Percentiles rank a stretch among this genome's conserved stretches.
Evolutionary conservation across 2,329 filamentous ascomycete species (phyloP).

Genomic region (Xylaria sp.): DNA sequence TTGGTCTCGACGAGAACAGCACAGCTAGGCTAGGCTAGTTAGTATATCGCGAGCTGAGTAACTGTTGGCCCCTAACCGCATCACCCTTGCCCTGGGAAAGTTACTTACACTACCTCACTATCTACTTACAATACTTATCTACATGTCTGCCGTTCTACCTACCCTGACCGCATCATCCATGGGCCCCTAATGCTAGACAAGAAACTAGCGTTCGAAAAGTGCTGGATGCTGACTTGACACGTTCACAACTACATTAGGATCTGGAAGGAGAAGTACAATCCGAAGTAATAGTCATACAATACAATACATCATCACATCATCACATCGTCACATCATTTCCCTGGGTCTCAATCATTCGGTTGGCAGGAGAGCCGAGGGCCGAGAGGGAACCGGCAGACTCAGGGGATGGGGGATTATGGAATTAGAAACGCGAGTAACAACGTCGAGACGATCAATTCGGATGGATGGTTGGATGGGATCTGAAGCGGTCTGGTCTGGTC

Average conservation of each 20-base stretch:
- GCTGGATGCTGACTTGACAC: conserved; percentile 36
- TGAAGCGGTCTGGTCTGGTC: no score
- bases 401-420: background rate
- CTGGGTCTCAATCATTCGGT: conserved; percentile 3
- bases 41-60: conserved; percentile 16
- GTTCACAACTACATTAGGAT: conserved; percentile 72
- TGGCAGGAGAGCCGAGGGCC: background rate
- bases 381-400: background rate
- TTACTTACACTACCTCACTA: no score
- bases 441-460: conserved; percentile 1
- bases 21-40: no score
- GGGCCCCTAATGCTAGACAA: conserved; percentile 10
- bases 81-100: no score
- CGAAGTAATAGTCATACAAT: conserved; percentile 46
- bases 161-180: conserved; percentile 18
- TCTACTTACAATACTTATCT: no score
- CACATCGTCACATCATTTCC: conserved; percentile 1
- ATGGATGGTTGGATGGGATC: background rate
- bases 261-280: conserved; percentile 95
- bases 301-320: background rate
- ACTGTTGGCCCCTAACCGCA: conserved; percentile 6
- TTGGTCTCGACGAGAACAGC: background rate
- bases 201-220: conserved; percentile 21
- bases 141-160: no score
- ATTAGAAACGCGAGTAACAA: background rate